These are phyloP conservation scores for Triticum timopheevii DNA, from an alignment of 176 grass and related monocot species.

Conservation along the genomic window DNA sequence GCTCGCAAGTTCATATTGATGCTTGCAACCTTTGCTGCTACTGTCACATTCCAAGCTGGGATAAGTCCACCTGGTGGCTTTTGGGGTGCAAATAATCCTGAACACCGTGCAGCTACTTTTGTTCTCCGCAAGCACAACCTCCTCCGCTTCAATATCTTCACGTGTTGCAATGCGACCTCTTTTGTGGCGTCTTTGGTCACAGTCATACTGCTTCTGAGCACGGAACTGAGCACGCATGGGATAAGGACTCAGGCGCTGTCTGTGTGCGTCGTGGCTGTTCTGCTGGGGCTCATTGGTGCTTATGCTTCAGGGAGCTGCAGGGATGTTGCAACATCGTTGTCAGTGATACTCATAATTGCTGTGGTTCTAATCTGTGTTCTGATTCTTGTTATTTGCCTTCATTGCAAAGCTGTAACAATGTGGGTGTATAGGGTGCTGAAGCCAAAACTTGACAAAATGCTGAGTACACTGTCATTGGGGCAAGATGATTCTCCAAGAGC, in stretches of 20 bases:
- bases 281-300: constrained; percentile 16
- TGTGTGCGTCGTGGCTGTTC: background rate
- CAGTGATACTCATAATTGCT: constrained; percentile 5
- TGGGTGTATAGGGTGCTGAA: background rate
- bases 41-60: constrained; percentile 37
- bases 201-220: constrained; percentile 34
- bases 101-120: constrained; percentile 12
- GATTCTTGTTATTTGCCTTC: background rate
- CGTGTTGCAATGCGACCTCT: constrained; percentile 12
- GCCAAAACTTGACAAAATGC: background rate
- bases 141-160: constrained; percentile 7
- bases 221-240: constrained; percentile 10
- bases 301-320: constrained; percentile 24
- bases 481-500: background rate
- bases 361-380: constrained; percentile 16
- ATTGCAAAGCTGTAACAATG: background rate
- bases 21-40: constrained; percentile 31
- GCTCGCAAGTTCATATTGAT: constrained; percentile 34
- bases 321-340: constrained; percentile 16
- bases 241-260: constrained; percentile 2
- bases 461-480: background rate
- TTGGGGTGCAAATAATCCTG: constrained; percentile 3
- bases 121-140: constrained; percentile 23
- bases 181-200: constrained; percentile 36
- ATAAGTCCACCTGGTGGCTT: constrained; percentile 39